These are phyloP conservation scores for Debaryomycetaceae sp. DNA, from an alignment of 1,139 yeast genomes.

Conservation along the genomic window DNA sequence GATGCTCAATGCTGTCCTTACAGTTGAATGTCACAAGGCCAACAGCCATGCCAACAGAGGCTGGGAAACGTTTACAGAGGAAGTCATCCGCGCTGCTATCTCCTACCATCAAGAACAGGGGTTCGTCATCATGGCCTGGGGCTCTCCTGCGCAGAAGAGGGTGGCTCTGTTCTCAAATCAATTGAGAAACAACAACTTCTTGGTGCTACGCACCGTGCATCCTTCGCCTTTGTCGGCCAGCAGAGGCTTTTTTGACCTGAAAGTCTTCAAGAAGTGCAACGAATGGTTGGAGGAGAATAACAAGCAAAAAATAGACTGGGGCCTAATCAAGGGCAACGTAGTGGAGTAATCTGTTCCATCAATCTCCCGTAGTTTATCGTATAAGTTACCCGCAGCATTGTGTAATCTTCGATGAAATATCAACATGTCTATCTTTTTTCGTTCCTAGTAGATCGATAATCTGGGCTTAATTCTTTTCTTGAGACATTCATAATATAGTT, in stretches of 20 bases:
- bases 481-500: not conserved
- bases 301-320: constrained; percentile 64
- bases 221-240: constrained; percentile 94
- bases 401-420: not conserved
- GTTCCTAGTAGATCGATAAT: not conserved
- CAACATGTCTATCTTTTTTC: constrained; percentile 1
- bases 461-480: not conserved
- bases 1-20: constrained; percentile 80
- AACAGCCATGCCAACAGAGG: constrained; percentile 89
- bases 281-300: constrained; percentile 61
- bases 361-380: too few species aligned
- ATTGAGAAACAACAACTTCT: constrained; percentile 29
- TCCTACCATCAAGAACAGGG: constrained; percentile 42
- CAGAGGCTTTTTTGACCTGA: constrained; percentile 74
- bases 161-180: constrained; percentile 39
- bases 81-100: constrained; percentile 52
- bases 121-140: constrained; percentile 89
- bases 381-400: constrained; percentile 3
- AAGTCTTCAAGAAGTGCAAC: constrained; percentile 69
- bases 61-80: constrained; percentile 89
- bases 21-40: constrained; percentile 92
- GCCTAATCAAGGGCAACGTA: constrained; percentile 24
- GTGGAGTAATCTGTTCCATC: constrained; percentile 9
- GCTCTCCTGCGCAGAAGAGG: constrained; percentile 82
- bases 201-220: constrained; percentile 73